Base-by-base conservation (phyloP, 164 flowering plant genomes). In the Magnolia officinalis region DNA sequence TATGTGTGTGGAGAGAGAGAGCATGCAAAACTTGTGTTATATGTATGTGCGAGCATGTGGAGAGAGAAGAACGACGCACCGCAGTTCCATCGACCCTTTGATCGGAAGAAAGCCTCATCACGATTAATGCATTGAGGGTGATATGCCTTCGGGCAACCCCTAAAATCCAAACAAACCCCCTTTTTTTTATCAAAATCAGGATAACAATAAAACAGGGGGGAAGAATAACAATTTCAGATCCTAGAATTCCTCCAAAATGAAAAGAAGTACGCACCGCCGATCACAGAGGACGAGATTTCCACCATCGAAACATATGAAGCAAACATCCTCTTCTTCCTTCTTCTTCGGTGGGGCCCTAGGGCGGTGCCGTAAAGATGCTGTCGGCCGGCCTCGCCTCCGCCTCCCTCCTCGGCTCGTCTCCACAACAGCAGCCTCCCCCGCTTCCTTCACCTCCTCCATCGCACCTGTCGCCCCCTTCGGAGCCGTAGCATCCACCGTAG, bases 131-230 rank as follows among this genome's bases (percentile, higher is more conserved):
- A 96, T 24, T 90, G 72, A 80, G 97, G 93, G 79, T 96, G 99
- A 70, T 96, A 96, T 0, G 96, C 99, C 86, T 96, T 96, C 3
- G 98, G 93, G 79, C 99, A 96, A 63, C 93, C 93, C 88, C 99
- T 96, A 78, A 19, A 71, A 79, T 78, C 74, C 18, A 63, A 66
- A 67, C 6, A 8, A 8, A 69, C 73, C 10, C 20, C 6, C 70
- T 67, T 67, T 20, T 21, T 67, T 67, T 20, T 0, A 29, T 49
- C 72, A 70, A 52, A 19, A 67, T 50, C 45, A 45, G 2, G 6
- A 31, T 7, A 29, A 67, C 52, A 20, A 11, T 50, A 55, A 59
- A 8, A n/a, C 18, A 49, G 68, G 68, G 1, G 29, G 11, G 19
- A 68, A 68, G n/a, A 29, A 55, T 55, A 16, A 7, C 72, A 0